Evolutionary conservation across 352 stramenopile species (phyloP).

Genomic region (Globisporangium nodosum): DNA sequence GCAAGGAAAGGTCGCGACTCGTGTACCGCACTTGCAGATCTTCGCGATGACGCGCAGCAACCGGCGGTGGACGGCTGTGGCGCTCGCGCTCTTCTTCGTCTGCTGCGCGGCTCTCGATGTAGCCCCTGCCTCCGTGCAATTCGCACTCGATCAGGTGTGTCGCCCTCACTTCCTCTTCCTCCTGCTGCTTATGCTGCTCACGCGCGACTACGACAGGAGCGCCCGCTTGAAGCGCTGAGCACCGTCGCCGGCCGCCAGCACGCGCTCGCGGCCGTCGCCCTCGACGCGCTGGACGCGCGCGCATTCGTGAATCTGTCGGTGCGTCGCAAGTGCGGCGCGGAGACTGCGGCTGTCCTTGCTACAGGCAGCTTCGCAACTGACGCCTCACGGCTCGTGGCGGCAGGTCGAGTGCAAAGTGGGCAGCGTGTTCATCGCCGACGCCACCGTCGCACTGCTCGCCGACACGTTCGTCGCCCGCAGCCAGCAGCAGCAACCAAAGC

Average conservation of each 20-base stretch:
- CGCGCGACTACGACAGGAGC: not conserved
- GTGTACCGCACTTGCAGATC: no score
- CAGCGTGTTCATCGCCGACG: constrained; percentile 15
- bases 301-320: constrained; percentile 3
- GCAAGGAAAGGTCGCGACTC: no score
- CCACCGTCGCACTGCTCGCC: constrained; percentile 6
- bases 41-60: not conserved
- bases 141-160: constrained; percentile 18
- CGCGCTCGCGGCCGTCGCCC: not conserved
- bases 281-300: not conserved
- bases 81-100: not conserved
- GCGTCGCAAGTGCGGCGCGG: not conserved
- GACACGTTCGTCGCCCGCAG: constrained; percentile 8
- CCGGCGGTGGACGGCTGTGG: not conserved
- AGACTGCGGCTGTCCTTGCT: not conserved
- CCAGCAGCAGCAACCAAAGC: not conserved
- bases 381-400: not conserved
- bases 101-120: not conserved
- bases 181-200: not conserved
- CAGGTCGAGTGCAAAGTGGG: constrained; percentile 23
- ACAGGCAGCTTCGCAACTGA: not conserved
- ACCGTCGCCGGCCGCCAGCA: not conserved
- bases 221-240: not conserved
- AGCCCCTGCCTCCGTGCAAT: constrained; percentile 7
- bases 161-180: not conserved